Conservation (phyloP, 2,329 filamentous ascomycete species). For the Dactylellina drechsleri region DNA sequence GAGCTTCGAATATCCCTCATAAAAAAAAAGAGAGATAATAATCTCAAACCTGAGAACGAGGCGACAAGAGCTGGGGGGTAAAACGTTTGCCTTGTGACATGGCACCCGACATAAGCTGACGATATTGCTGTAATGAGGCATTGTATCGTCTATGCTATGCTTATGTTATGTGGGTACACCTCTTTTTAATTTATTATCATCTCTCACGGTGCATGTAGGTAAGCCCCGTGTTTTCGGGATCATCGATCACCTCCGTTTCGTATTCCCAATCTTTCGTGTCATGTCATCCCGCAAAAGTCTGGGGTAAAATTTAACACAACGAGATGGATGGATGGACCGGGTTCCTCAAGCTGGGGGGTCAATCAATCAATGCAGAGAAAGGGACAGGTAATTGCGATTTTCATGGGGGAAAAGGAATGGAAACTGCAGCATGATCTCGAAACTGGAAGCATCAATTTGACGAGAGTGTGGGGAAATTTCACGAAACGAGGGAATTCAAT, state of each 20-base stretch:
- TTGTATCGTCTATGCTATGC: no score
- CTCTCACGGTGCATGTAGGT: no score
- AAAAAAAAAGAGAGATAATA: constrained; percentile 42
- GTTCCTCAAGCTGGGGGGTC: not conserved
- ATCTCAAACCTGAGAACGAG: constrained; percentile 14
- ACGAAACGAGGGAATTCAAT: not conserved
- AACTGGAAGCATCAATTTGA: not conserved
- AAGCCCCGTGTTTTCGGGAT: constrained; percentile 39
- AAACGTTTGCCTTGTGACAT: constrained; percentile 53
- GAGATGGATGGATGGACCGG: constrained; percentile 30
- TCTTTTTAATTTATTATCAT: no score
- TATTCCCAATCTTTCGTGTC: constrained; percentile 22
- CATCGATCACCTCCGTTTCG: constrained; percentile 46
- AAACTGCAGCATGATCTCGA: constrained; percentile 5
- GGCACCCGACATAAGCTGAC: constrained; percentile 52
- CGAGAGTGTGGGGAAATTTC: constrained; percentile 44
- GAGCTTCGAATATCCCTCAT: constrained; percentile 52
- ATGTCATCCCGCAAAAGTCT: constrained; percentile 30
- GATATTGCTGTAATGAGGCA: not conserved
- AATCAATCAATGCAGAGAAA: not conserved
- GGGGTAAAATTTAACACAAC: constrained; percentile 45
- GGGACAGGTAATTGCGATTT: constrained; percentile 1
- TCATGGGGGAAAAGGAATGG: constrained; percentile 19
- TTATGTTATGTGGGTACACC: not conserved
- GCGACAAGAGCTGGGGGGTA: constrained; percentile 16